Conservation (phyloP, 345 rosid genomes). For the Zanthoxylum bungeanum region DNA sequence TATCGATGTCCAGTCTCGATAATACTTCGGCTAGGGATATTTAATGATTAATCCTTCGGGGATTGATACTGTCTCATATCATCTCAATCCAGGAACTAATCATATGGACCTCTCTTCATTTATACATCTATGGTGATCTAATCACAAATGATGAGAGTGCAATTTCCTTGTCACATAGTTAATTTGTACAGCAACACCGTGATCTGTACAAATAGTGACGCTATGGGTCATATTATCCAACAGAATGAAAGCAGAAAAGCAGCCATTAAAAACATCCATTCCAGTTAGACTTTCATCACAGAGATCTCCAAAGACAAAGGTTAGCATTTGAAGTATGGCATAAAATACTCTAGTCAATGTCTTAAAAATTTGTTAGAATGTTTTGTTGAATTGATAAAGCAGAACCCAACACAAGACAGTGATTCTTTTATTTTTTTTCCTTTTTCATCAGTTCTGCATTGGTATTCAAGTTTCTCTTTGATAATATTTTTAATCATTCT, state of each 20-base stretch:
- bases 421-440: neutral
- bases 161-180: too few relatives aligned
- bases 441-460: neutral
- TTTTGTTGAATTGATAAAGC: neutral
- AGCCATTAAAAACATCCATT: conserved; percentile 19
- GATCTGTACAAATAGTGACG: too few relatives aligned
- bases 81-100: too few relatives aligned
- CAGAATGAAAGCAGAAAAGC: conserved; percentile 35
- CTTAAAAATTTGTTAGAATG: neutral
- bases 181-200: too few relatives aligned
- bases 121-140: too few relatives aligned
- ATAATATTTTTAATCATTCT: neutral
- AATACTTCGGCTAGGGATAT: too few relatives aligned
- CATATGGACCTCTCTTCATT: too few relatives aligned
- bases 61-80: too few relatives aligned
- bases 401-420: neutral
- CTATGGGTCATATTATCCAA: too few relatives aligned
- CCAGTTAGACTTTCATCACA: conserved; percentile 21
- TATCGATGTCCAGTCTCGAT: too few relatives aligned
- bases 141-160: too few relatives aligned
- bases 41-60: too few relatives aligned
- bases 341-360: neutral
- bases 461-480: neutral
- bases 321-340: conserved; percentile 12
- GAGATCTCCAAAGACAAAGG: conserved; percentile 34